These are phyloP conservation scores for Condylostoma magnum DNA, from an alignment of 169 alveolate genomes.

Conservation along the genomic window DNA sequence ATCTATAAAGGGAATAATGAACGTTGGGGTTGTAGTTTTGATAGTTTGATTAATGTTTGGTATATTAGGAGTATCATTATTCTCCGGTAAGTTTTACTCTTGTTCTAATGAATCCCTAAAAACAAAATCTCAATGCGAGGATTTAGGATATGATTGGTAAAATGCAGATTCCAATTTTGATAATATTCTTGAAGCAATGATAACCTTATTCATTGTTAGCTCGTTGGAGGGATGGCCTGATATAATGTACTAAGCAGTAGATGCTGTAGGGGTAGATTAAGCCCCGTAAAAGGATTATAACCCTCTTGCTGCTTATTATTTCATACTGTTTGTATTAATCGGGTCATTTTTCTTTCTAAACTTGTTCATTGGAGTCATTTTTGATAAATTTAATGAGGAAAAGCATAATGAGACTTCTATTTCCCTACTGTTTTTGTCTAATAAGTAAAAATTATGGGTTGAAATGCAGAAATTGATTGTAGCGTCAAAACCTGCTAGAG, in stretches of 20 bases:
- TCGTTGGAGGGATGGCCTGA: constrained; percentile 82
- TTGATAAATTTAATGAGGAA: constrained; percentile 76
- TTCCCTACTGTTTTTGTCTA: constrained; percentile 36
- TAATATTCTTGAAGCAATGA: constrained; percentile 58
- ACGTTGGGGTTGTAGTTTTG: constrained; percentile 61
- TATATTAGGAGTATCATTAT: constrained; percentile 69
- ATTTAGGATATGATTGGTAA: constrained; percentile 47
- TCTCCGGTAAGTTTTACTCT: constrained; percentile 59
- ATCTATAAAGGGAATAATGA: constrained; percentile 64
- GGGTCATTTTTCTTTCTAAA: constrained; percentile 72
- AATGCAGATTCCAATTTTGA: constrained; percentile 66
- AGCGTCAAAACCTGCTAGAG: constrained; percentile 55
- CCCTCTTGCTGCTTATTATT: constrained; percentile 52
- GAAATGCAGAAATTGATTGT: constrained; percentile 68
- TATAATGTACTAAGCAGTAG: constrained; percentile 63
- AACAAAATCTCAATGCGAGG: constrained; percentile 30
- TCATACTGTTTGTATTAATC: constrained; percentile 61
- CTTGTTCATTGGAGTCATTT: constrained; percentile 81
- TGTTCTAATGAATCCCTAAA: constrained; percentile 40
- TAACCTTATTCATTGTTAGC: constrained; percentile 65
- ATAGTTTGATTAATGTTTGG: constrained; percentile 74
- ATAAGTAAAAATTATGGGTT: constrained; percentile 58
- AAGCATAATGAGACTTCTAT: constrained; percentile 63
- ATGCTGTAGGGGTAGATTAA: constrained; percentile 31
- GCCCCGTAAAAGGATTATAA: constrained; percentile 56